Percentiles rank a stretch among this genome's conserved stretches.
Conservation (phyloP, 129 eudicot species). For the Rutidosis leptorrhynchoides region DNA sequence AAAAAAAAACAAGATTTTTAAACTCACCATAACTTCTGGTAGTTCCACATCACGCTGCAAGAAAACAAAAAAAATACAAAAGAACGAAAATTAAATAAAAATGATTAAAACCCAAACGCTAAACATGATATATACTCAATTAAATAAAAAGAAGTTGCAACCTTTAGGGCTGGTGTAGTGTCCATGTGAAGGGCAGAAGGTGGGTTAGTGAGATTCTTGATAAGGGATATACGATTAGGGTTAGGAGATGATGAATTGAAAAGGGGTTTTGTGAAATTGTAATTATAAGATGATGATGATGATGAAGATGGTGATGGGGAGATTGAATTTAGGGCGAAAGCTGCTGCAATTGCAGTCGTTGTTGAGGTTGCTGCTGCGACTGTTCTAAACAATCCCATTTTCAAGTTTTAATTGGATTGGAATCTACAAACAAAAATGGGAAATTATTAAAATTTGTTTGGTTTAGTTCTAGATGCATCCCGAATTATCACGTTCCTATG, state of each 20-base stretch:
- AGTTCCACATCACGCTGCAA: constrained; percentile 3
- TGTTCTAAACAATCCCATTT: constrained; percentile 17
- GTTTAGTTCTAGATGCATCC: not conserved
- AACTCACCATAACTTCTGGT: constrained; percentile 10
- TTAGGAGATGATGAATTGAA: not conserved
- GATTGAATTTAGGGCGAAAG: constrained; percentile 1
- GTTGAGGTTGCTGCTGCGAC: constrained; percentile 10
- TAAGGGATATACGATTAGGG: not conserved
- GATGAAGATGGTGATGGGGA: constrained; percentile 2
- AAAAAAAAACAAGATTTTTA: not conserved
- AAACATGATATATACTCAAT: not conserved
- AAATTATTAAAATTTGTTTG: not conserved
- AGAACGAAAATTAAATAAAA: not conserved
- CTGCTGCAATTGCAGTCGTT: constrained; percentile 15
- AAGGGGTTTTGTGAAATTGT: constrained; percentile 2
- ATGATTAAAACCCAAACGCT: not conserved
- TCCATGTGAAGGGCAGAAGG: constrained; percentile 16
- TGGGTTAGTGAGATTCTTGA: constrained; percentile 1
- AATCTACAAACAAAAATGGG: not conserved
- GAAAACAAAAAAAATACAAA: not conserved
- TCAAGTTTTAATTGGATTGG: not conserved
- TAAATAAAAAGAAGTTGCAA: not conserved
- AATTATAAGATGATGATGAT: not conserved
- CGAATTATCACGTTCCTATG: not conserved
- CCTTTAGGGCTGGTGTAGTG: constrained; percentile 3